Evolutionary conservation across 139 green algal species (phyloP), one percentile per base, ranked within the genome.

Genomic region (Eudorina sp.): DNA sequence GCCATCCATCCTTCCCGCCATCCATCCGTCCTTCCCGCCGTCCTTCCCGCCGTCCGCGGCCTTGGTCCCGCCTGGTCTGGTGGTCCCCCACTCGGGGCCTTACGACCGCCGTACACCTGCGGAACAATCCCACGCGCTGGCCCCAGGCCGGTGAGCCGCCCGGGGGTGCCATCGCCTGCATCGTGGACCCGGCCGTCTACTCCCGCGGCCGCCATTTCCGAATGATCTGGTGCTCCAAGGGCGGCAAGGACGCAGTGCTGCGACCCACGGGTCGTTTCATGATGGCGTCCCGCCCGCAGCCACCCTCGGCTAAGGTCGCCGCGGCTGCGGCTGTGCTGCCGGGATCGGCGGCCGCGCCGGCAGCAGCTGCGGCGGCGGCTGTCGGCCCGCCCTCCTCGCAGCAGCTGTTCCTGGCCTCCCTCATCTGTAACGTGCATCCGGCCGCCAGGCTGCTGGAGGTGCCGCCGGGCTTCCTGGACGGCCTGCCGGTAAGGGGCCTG

Each of bases 131-230:
- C n/a, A n/a, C n/a, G n/a, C n/a, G n/a, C n/a, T n/a, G n/a, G n/a
- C n/a, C n/a, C n/a, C n/a, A 85, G 78, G 80, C 80, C 5, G 62
- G 31, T 23, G 81, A 78, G 81, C 45, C 43, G 31, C 62, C 81
- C 16, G 85, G 53, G 19, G 36, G 53, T 48, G 69, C 18, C 48
- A 82, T 40, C 19, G 88, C 89, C 18, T 92, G 58, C 21, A 69
- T 97, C 60, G 93, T 98, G 13, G 95, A 98, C 79, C 89, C 84
- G 5, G 95, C 94, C 1, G 96, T 98, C 0, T 98, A 98, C 92
- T 94, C 80, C 25, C 93, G 92, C 75, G 96, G 95, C 88, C 92
- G 96, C 31, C 95, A 98, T 92, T 98, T 97, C 88, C 91, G 96
- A 70, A 90, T 96, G 90, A 31, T 90, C 0, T 94, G 90, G 78